Evolutionary conservation across 1,284 basidiomycete species (phyloP), one percentile per base, ranked within the genome.

Genomic region (Rhodotorula glutinis): DNA sequence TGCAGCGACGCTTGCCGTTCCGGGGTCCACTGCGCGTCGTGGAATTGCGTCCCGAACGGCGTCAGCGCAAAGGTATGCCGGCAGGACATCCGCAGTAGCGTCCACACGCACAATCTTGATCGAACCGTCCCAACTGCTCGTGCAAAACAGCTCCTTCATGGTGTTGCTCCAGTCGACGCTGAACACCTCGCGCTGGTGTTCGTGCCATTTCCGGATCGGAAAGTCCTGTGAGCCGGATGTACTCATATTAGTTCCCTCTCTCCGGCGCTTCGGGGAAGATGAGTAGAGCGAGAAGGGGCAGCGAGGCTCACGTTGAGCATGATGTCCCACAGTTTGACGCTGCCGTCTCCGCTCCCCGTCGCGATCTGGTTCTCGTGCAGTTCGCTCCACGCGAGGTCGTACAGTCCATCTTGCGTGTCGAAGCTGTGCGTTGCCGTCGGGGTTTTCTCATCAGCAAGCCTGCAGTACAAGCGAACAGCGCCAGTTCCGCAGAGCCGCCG

Each of bases 121-220:
- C 4, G 84, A 86, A 40, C 91, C 91, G 77, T 98, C 95, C 95
- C 95, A 98, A 29, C 89, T 91, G 2, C 88, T 86, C 3, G 91
- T 93, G 8, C 86, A 85, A 78, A 98, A 98, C 2, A 86, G 83
- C 68, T 92, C 88, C 79, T 98, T 98, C 74, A 90, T 87, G 66
- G 96, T 80, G 78, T 97, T 98, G 71, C 90, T 94, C 95, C 95
- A 98, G 79, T 98, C 92, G 17, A 97, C 85, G n/a, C 89, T 89
- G 80, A 92, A 94, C 10, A 93, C 91, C 77, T 98, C 95, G 53
- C 88, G 85, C 10, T 86, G 85, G 78, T 98, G 95, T 79, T 98
- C 95, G 73, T 91, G 87, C 94, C 94, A 98, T 59, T 86, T 86
- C 65, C 87, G 86, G 65, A 98, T 89, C 0, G 95, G 95, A 68